These are phyloP conservation scores for Exsudoporus frostii DNA, from an alignment of 768 basidiomycete genomes.

Conservation along the genomic window DNA sequence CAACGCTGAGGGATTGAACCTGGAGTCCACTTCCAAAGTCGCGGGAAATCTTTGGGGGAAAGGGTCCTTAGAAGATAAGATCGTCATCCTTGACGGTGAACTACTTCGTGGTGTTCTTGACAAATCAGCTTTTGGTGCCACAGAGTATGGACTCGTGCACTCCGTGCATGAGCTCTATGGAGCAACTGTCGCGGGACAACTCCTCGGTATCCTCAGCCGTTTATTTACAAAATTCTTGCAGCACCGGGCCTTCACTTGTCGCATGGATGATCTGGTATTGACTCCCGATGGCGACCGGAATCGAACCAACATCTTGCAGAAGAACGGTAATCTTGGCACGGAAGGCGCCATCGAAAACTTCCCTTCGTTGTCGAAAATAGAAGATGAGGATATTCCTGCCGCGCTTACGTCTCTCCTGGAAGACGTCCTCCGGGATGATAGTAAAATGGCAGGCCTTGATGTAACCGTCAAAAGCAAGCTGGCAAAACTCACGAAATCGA, in stretches of 20 bases:
- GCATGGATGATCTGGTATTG: slow-evolving; percentile 96
- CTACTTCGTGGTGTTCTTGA: slow-evolving; percentile 92
- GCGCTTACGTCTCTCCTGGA: slow-evolving; percentile 71
- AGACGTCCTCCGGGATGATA: slow-evolving; percentile 92
- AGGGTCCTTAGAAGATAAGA: slow-evolving; percentile 77
- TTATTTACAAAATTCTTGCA: slow-evolving; percentile 97
- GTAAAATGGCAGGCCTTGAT: slow-evolving; percentile 96
- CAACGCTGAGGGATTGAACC: slow-evolving; percentile 75
- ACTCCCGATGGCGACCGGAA: slow-evolving; percentile 76
- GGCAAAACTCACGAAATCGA: slow-evolving; percentile 82
- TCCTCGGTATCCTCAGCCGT: slow-evolving; percentile 90
- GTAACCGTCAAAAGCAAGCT: slow-evolving; percentile 85
- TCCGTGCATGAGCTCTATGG: slow-evolving; percentile 97
- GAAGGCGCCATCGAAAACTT: slow-evolving; percentile 89
- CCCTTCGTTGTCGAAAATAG: slow-evolving; percentile 59
- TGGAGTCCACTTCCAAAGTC: slow-evolving; percentile 86
- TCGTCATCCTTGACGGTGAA: slow-evolving; percentile 90
- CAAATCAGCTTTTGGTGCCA: slow-evolving; percentile 96
- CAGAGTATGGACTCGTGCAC: slow-evolving; percentile 94
- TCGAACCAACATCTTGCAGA: slow-evolving; percentile 63
- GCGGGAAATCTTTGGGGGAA: slow-evolving; percentile 82
- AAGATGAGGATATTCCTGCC: slow-evolving; percentile 51
- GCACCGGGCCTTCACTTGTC: slow-evolving; percentile 94
- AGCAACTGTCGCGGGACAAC: slow-evolving; percentile 79
- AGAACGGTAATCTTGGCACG: slow-evolving; percentile 72